phyloP scores from a whole-genome alignment of 345 rosid genomes.

The Populus alba region DNA sequence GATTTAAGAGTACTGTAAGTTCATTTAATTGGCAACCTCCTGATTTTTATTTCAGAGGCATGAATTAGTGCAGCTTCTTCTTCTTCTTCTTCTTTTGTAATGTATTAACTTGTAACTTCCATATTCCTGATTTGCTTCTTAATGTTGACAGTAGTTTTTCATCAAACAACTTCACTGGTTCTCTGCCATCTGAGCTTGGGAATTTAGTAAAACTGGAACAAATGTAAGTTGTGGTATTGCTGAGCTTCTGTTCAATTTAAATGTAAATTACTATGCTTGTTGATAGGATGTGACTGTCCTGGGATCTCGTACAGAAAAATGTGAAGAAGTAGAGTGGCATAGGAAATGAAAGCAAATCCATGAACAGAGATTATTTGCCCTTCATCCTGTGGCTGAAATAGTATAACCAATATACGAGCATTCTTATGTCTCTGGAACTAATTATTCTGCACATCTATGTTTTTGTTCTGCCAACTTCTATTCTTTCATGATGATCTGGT shows the following conservation, averaged over 20 bases:
- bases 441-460: no score
- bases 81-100: neutral
- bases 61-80: neutral
- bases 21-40: neutral
- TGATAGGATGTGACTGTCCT: neutral
- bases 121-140: neutral
- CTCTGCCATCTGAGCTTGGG: conserved; percentile 65
- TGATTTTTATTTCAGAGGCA: neutral
- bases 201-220: conserved; percentile 40
- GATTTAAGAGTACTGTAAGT: conserved; percentile 52
- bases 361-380: neutral
- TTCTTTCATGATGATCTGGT: neutral
- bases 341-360: neutral
- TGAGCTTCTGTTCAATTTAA: neutral
- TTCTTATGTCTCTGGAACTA: no score
- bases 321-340: neutral
- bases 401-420: no score
- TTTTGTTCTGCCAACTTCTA: neutral
- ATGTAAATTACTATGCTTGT: neutral
- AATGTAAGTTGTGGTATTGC: conserved; percentile 44
- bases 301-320: neutral
- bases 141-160: conserved; percentile 36
- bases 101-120: no score
- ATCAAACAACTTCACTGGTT: conserved; percentile 65
- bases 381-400: no score